phyloP scores from a whole-genome alignment of 345 rosid genomes.

The Cochlearia excelsa region DNA sequence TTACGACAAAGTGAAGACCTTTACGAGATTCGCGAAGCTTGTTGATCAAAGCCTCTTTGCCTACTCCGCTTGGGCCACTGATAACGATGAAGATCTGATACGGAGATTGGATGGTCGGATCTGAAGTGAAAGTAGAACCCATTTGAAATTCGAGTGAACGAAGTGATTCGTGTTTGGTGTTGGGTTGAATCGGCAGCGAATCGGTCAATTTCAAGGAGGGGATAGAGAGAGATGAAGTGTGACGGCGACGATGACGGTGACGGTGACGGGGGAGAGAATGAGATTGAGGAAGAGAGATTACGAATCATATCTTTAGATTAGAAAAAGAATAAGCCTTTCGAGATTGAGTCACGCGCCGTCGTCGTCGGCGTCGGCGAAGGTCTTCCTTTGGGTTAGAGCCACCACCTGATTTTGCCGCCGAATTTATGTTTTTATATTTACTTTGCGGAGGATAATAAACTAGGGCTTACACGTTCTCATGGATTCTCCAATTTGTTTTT shows the following conservation, averaged over 20 bases:
- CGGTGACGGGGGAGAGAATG: conserved; percentile 13
- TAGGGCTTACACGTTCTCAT: too few species aligned
- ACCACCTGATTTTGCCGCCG: too few species aligned
- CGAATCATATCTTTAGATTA: conserved; percentile 50
- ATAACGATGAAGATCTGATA: conserved; percentile 68
- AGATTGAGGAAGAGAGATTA: conserved; percentile 35
- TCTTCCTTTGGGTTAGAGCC: too few species aligned
- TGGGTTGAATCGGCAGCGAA: conserved; percentile 45
- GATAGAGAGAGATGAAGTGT: conserved; percentile 25
- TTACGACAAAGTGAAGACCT: conserved; percentile 75
- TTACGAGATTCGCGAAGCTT: conserved; percentile 55
- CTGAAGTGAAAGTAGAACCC: conserved; percentile 47
- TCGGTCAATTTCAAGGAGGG: conserved; percentile 52
- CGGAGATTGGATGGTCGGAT: conserved; percentile 51
- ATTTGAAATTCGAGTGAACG: conserved; percentile 70
- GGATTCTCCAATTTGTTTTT: too few species aligned
- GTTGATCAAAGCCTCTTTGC: conserved; percentile 84
- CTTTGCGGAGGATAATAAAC: too few species aligned
- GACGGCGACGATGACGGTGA: conserved; percentile 1
- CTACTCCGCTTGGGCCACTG: conserved; percentile 91
- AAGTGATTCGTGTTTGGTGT: conserved; percentile 47
- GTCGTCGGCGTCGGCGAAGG: too few species aligned
- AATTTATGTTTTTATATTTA: too few species aligned
- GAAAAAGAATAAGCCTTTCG: conserved; percentile 15
- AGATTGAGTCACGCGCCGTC: too few species aligned